Conservation (phyloP, 2,329 filamentous ascomycete genomes). For the Ilyonectria mors-panacis region DNA sequence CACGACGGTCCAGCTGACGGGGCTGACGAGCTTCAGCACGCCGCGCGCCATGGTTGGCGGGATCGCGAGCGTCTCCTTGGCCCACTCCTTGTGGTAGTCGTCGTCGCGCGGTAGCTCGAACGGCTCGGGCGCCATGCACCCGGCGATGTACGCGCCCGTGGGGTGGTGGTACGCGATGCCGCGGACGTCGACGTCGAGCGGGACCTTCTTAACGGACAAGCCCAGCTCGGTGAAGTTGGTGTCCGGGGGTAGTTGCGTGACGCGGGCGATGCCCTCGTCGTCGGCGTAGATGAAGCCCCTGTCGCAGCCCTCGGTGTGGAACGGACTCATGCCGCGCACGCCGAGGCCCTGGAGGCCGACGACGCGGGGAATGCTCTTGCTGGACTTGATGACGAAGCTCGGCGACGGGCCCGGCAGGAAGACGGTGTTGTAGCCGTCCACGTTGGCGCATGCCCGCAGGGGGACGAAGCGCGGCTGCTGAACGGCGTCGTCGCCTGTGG, state of each 20-base stretch:
- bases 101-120: constrained; percentile 92
- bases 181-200: constrained; percentile 78
- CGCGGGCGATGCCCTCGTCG: constrained; percentile 77
- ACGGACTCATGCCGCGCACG: constrained; percentile 80
- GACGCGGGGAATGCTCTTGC: constrained; percentile 82
- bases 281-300: constrained; percentile 89
- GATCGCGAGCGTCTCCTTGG: constrained; percentile 75
- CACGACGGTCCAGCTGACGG: constrained; percentile 82
- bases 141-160: constrained; percentile 82
- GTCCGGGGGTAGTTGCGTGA: constrained; percentile 78
- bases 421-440: constrained; percentile 85
- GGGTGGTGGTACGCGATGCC: constrained; percentile 83
- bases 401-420: constrained; percentile 87
- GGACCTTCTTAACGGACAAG: constrained; percentile 80
- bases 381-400: constrained; percentile 85
- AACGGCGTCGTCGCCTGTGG: constrained; percentile 66
- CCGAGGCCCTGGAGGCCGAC: constrained; percentile 79
- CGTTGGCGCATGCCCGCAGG: constrained; percentile 71
- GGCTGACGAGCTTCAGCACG: constrained; percentile 83
- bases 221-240: constrained; percentile 82
- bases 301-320: constrained; percentile 84
- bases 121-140: constrained; percentile 75
- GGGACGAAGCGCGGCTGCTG: constrained; percentile 65
- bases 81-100: constrained; percentile 86
- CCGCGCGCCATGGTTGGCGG: constrained; percentile 81